Conservation (phyloP, 2,329 filamentous ascomycete genomes). For the Aschersonia sp. region DNA sequence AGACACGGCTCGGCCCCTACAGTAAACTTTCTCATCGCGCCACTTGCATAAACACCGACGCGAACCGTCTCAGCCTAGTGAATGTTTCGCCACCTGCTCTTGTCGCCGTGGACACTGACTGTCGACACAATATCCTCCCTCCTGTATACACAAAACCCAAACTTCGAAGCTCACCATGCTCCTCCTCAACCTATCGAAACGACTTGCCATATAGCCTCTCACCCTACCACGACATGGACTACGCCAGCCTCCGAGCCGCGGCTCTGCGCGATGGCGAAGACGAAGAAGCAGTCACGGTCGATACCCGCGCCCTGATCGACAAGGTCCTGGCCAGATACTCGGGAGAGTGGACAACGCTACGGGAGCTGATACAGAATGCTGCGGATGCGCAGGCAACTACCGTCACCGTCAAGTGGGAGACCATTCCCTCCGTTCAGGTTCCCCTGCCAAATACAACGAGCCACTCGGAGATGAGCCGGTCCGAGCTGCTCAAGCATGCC, state of each 20-base stretch:
- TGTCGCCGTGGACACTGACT: not conserved
- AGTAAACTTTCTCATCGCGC: no score
- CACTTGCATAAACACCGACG: no score
- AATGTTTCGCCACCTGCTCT: not conserved
- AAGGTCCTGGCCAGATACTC: slow-evolving; percentile 95
- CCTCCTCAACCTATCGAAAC: not conserved
- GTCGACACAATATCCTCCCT: not conserved
- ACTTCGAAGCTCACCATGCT: not conserved
- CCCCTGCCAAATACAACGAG: slow-evolving; percentile 50
- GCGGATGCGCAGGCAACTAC: slow-evolving; percentile 86
- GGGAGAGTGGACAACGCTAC: slow-evolving; percentile 79
- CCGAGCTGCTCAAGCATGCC: slow-evolving; percentile 66
- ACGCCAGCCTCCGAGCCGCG: slow-evolving; percentile 65
- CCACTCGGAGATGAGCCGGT: slow-evolving; percentile 46
- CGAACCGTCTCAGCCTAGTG: not conserved
- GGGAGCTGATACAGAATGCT: slow-evolving; percentile 97
- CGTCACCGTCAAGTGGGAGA: slow-evolving; percentile 87
- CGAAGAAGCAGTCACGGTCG: slow-evolving; percentile 95
- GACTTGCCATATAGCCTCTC: not conserved
- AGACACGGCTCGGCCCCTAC: no score
- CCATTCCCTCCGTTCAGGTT: slow-evolving; percentile 64
- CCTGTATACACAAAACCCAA: not conserved
- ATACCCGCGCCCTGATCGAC: slow-evolving; percentile 91
- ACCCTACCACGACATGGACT: slow-evolving; percentile 39
- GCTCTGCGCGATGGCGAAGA: slow-evolving; percentile 77